Conservation (phyloP, 192 early-diverging fungal genomes). For the Entomortierella beljakovae region DNA sequence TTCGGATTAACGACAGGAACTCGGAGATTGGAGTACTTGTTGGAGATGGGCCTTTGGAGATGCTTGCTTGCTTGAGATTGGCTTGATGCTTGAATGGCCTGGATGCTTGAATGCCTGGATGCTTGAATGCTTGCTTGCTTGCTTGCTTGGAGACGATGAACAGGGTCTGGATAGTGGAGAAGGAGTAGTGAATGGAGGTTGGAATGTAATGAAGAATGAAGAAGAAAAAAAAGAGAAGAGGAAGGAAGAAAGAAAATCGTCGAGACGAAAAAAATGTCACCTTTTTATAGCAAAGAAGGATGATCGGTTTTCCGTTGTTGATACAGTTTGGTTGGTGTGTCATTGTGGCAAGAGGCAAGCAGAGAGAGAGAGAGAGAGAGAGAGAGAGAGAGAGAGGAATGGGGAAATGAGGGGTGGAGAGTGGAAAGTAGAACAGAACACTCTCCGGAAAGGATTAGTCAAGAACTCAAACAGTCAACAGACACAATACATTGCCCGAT, state of each 20-base stretch:
- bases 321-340: not conserved
- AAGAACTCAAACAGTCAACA: constrained; percentile 4
- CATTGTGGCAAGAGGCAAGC: not conserved
- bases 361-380: not conserved
- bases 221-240: not conserved
- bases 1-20: not conserved
- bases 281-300: constrained; percentile 16
- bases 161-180: not conserved
- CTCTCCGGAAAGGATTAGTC: constrained; percentile 11
- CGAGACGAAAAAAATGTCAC: constrained; percentile 1
- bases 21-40: not conserved
- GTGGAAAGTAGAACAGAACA: constrained; percentile 6
- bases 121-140: not conserved
- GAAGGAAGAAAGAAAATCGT: not conserved
- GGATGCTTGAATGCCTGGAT: not conserved
- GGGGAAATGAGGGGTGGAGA: not conserved
- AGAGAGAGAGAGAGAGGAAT: not conserved
- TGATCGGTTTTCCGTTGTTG: constrained; percentile 7
- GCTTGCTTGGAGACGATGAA: not conserved
- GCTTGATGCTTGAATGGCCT: not conserved
- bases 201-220: not conserved
- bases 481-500: not conserved
- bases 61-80: not conserved
- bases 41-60: not conserved
- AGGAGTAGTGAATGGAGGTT: not conserved